Evolutionary conservation across 192 early-diverging fungal species (phyloP).

Genomic region (Podila epigama): DNA sequence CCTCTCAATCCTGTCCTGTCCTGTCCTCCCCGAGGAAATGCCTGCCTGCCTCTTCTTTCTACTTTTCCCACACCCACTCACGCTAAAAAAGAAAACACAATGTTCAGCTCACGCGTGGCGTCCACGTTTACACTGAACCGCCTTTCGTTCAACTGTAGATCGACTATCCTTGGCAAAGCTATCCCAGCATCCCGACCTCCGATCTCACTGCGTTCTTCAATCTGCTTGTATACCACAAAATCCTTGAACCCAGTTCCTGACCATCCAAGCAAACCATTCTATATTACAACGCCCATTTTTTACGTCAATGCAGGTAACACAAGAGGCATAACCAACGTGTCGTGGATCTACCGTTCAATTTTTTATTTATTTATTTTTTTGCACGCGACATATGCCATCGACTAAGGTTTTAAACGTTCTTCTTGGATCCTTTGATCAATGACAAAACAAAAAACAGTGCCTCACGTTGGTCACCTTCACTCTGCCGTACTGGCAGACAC

Average conservation of each 20-base stretch:
- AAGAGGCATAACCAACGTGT: too few relatives aligned
- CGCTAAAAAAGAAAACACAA: neutral
- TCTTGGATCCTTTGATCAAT: neutral
- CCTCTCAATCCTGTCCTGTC: too few relatives aligned
- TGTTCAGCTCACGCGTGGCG: constrained; percentile 4
- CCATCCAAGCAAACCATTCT: constrained; percentile 55
- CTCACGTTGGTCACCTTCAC: constrained; percentile 96
- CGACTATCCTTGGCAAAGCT: neutral
- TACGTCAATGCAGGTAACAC: constrained; percentile 81
- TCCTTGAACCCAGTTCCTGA: neutral
- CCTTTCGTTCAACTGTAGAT: neutral
- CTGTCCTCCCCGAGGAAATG: too few relatives aligned
- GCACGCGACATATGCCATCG: neutral
- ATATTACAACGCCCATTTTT: constrained; percentile 90
- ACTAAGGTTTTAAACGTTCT: neutral
- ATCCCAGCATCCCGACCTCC: neutral
- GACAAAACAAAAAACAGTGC: constrained; percentile 52
- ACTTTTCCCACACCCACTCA: too few relatives aligned
- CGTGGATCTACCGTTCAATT: too few relatives aligned
- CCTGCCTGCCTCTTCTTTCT: too few relatives aligned
- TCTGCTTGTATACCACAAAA: constrained; percentile 18
- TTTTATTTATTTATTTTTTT: too few relatives aligned
- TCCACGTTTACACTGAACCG: constrained; percentile 17
- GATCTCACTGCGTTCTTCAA: constrained; percentile 1
- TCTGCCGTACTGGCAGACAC: constrained; percentile 87